Evolutionary conservation across 2,329 filamentous ascomycete genomes (phyloP).

Genomic region (Fusarium beomiforme): DNA sequence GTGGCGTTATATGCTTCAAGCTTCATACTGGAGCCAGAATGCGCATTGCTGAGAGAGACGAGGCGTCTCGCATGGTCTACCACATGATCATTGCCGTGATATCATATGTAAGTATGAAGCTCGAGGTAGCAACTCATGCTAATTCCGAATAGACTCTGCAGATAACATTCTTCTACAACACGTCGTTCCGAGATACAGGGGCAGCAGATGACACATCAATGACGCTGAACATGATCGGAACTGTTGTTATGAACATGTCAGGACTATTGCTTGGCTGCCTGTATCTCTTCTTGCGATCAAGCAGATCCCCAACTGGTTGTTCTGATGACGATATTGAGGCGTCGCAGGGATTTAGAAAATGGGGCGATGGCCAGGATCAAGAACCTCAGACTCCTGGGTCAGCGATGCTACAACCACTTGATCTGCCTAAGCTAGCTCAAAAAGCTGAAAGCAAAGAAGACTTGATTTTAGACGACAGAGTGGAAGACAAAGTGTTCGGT

Average conservation of each 20-base stretch:
- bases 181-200: conserved; percentile 57
- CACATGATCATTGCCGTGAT: conserved; percentile 67
- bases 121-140: conserved; percentile 32
- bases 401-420: conserved; percentile 14
- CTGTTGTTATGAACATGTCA: conserved; percentile 72
- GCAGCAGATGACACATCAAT: conserved; percentile 53
- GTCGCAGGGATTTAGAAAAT: conserved; percentile 27
- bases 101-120: conserved; percentile 61
- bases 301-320: conserved; percentile 64
- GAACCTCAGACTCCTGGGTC: conserved; percentile 18
- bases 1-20: conserved; percentile 65
- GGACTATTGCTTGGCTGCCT: conserved; percentile 72
- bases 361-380: conserved; percentile 20
- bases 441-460: conserved; percentile 25
- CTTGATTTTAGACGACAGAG: conserved; percentile 38
- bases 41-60: conserved; percentile 67
- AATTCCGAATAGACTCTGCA: conserved; percentile 62
- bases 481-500: conserved; percentile 46
- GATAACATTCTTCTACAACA: conserved; percentile 70
- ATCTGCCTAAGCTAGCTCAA: conserved; percentile 11
- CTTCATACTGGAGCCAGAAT: conserved; percentile 65
- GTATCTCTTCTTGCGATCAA: conserved; percentile 74
- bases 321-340: conserved; percentile 46
- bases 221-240: conserved; percentile 69
- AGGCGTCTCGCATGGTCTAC: conserved; percentile 76